Evolutionary conservation across 2,329 filamentous ascomycete genomes (phyloP).

Genomic region (Moelleriella libera): DNA sequence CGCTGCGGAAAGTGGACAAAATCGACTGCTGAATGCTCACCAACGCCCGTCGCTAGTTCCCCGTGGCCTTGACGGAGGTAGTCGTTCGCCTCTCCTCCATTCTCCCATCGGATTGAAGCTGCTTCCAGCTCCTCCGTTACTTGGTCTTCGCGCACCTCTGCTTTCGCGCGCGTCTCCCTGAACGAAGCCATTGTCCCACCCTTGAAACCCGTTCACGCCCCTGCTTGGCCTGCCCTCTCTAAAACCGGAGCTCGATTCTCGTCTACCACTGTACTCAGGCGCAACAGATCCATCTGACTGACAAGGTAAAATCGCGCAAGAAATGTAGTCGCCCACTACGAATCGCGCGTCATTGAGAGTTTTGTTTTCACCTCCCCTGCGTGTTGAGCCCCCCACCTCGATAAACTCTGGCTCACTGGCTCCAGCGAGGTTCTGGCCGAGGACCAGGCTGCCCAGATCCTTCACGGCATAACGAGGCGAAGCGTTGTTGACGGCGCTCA

Average conservation of each 20-base stretch:
- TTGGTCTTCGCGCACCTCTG: slow-evolving; percentile 23
- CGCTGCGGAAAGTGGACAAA: too few relatives aligned
- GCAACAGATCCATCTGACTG: slow-evolving; percentile 60
- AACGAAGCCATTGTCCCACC: slow-evolving; percentile 14
- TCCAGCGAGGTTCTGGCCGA: slow-evolving; percentile 44
- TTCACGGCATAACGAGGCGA: slow-evolving; percentile 55
- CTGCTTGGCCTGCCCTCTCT: slow-evolving; percentile 9
- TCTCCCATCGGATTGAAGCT: slow-evolving; percentile 35
- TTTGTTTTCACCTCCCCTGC: slow-evolving; percentile 51
- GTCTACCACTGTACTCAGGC: slow-evolving; percentile 31
- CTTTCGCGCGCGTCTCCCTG: slow-evolving; percentile 20
- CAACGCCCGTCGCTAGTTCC: slow-evolving; percentile 13
- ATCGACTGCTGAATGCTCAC: slow-evolving; percentile 5
- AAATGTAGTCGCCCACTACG: slow-evolving; percentile 79
- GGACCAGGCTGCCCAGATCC: slow-evolving; percentile 69
- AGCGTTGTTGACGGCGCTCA: slow-evolving; percentile 11
- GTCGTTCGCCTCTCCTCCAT: slow-evolving; percentile 51
- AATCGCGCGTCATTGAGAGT: slow-evolving; percentile 67
- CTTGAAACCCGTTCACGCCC: slow-evolving; percentile 11
- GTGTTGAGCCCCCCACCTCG: slow-evolving; percentile 15
- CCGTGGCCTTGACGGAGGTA: slow-evolving; percentile 21
- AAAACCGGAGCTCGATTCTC: slow-evolving; percentile 8
- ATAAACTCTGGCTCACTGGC: slow-evolving; percentile 25
- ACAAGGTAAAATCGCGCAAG: slow-evolving; percentile 68
- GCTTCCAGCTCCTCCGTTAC: slow-evolving; percentile 21